Base-by-base conservation (phyloP, 768 basidiomycete genomes). In the Agaricus subrufescens region DNA sequence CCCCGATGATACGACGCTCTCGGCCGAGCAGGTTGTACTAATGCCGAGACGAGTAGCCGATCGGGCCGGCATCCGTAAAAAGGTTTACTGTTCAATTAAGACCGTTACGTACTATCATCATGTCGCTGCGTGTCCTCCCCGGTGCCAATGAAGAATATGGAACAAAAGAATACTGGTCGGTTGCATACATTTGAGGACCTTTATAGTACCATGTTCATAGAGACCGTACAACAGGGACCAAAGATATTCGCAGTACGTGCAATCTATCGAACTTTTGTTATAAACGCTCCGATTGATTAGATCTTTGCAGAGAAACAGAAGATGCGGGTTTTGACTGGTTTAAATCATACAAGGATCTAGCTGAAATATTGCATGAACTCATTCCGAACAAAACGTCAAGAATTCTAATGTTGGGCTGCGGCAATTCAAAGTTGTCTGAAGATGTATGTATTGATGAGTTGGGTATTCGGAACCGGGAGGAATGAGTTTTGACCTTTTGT, bases 321-420 rank as follows among this genome's bases (percentile, higher is more conserved):
- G 81, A 82, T n/a, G 71, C 71, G 3, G 73, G 80, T 5, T 92
- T 89, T 59, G 91, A 94, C 70, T 94, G 91, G 91, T 92, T 92
- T 75, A 92, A 91, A 67, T 83, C 84, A 8, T 94, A 92, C 62
- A 67, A 69, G 2, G 90, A 94, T 55, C 73, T 94, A n/a, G 78
- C 84, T 6, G 68, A 77, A 47, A 68, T 86, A 19, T 67, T 94
- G 19, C 76, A 77, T 40, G 78, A 78, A 34, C 71, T 87, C 31
- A 78, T 94, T 23, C 89, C 88, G 0, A 70, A 81, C 58, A 86
- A 78, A 66, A 64, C 66, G 3, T 76, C 83, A 1, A 74, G 77
- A 26, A 87, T 93, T 60, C 68, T 93, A 45, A 87, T 94, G 79
- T 82, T 94, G 15, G 89, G 89, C 52, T 93, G 91, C 64, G 91